Base-by-base conservation (phyloP, 768 basidiomycete genomes). In the Mycena filopes region DNA sequence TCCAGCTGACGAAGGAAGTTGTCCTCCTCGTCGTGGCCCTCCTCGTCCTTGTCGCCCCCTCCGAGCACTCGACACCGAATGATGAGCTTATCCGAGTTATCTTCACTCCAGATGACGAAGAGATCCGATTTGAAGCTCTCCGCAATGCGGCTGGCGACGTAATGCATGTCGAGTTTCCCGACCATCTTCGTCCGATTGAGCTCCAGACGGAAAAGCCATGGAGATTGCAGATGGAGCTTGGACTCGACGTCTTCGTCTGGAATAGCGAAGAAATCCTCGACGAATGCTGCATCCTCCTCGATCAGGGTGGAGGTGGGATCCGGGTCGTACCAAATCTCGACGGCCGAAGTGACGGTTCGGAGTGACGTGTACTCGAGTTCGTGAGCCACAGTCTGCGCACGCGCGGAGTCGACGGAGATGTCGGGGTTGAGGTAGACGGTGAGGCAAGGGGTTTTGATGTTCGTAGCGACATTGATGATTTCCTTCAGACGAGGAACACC, bases 401-500 rank as follows among this genome's bases (percentile, higher is more conserved):
- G 76, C 20, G 80, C 75, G 15, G 83, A 78, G 59, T 89, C 89
- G 45, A 79, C 77, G 4, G 92, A 87, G 38, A 92, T 87, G 45
- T 89, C 87, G 0, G 90, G 84, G 21, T 90, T 85, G 53, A 98
- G 86, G 76, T 95, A 97, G 46, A 99, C 95, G 26, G 90, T 91
- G n/a, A 98, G 85, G 0, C 95, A 97, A 0, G 98, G 98, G 0
- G 98, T 99, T 81, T 98, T 98, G 86, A 99, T 98, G 75, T 99
- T 96, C 21, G 92, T 93, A 0, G 98, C 98, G 63, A 99, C 96
- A 74, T 99, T 99, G 82, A 99, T 99, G 71, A 99, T 98, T 79
- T 99, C 98, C 82, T 99, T 99, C 68, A 99, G 78, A 78, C 98
- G 96, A 2, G 98, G 98, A 2, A 99, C 98, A 90, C 98, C 98